Evolutionary conservation across 176 grass and related monocot species (phyloP), one percentile per base, ranked within the genome.

Genomic region (Calamus simplicifolius): DNA sequence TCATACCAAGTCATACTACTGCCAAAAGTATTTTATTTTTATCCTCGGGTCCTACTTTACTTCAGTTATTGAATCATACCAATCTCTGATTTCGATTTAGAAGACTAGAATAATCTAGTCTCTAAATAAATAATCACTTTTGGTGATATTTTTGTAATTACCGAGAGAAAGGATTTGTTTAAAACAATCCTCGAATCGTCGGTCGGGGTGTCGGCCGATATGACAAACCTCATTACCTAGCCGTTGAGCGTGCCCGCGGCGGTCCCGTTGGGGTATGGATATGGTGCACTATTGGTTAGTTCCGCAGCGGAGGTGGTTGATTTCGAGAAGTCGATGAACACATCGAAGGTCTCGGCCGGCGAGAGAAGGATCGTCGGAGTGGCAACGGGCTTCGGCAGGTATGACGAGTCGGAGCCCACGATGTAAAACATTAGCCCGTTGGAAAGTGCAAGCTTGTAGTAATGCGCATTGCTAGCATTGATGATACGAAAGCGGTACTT

Each of bases 401-500:
- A 93, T 23, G 77, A 67, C 17, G 63, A 35, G 77, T 93, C 89
- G 26, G 89, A 93, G 54, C 80, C 84, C 50, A 93, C 19, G 70
- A 94, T 53, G 70, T 72, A 75, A 66, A n/a, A 87, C 50, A 68
- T 27, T 5, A 77, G 54, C 27, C 76, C 76, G 51, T 71, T 65
- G 62, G 70, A 52, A 0, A 89, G 49, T 1, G 81, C 81, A 28
- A 89, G 81, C 67, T 89, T 85, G 74, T 81, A 85, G 70, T 54
- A 89, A 4, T 81, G 81, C 16, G 81, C 81, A 70, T 89, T 89
- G 77, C 86, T 85, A 35, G 74, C 18, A 74, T 89, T 89, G 62
- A 89, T 67, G 61, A 89, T 19, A 62, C 86, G 81, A 58, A 89
- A 75, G 2, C 86, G 61, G 57, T 89, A 78, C 2, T 62, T 82